Base-by-base conservation (phyloP, 148 eudicot species). In the Rhododendron henanense region DNA sequence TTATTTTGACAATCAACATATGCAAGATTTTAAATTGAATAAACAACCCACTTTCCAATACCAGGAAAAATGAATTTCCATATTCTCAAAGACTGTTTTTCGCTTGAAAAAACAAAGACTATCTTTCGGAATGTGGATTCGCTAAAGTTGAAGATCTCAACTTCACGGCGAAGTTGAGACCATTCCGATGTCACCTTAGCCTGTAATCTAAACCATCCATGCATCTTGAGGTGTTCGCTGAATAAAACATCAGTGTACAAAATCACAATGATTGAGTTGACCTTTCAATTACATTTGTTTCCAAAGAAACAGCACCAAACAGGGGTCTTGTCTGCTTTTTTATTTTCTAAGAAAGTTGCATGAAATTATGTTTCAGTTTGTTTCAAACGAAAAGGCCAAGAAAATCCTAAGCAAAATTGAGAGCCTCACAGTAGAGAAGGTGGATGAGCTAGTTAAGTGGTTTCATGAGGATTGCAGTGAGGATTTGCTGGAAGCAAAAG, bases 381-480 rank as follows among this genome's bases (percentile, higher is more conserved):
- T 86, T 31, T 0, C 44, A 19, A 81, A 86, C 10, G 89, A 89
- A 47, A 39, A 76, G 69, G 85, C 88, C 3, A 88, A 77, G 79
- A 82, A n/a, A 67, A 55, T 76, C 76, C 87, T 92, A 19, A 23
- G 81, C 6, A n/a, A 89, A 11, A 39, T 41, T 0, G 92, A 90
- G 11, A 59, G 23, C 78, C 90, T 89, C 16, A 84, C 92, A 73
- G 91, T 88, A 85, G 91, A 89, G 85, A 83, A 39, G 71, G 44
- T 92, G 15, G 89, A 90, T 10, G 90, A 86, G 71, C 21, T 90
- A 2, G n/a, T 89, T 45, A 67, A 87, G 13, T 82, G 65, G 55
- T 90, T 92, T 76, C 81, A 86, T 10, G 35, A 78, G 79, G 91
- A 92, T 73, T 73, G 79, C 6, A 90, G 84, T 81, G 90, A 89